Evolutionary conservation across 1,284 basidiomycete species (phyloP).

Genomic region (Lentinus polychrous): DNA sequence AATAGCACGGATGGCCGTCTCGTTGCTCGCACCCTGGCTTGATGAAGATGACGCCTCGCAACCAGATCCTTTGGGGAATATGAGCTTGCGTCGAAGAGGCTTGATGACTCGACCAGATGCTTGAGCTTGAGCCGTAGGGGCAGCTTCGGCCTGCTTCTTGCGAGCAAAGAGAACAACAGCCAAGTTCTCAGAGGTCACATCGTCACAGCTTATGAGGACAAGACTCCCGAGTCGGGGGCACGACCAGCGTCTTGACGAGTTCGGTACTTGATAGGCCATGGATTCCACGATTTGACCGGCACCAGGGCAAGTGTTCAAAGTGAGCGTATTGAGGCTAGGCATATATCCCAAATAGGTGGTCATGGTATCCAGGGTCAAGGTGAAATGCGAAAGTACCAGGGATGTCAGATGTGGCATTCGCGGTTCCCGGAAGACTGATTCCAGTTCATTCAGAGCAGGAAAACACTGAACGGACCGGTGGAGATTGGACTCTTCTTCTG

Average conservation of each 20-base stretch:
- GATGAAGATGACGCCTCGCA: background rate
- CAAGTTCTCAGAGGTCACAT: constrained; percentile 28
- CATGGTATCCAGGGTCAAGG: constrained; percentile 19
- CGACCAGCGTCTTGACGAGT: constrained; percentile 22
- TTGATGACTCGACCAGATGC: constrained; percentile 1
- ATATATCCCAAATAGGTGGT: constrained; percentile 31
- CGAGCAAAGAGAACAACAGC: constrained; percentile 6
- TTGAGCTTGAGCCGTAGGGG: background rate
- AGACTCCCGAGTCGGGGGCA: constrained; percentile 44
- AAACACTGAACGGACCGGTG: background rate
- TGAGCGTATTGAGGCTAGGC: constrained; percentile 29
- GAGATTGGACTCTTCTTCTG: background rate
- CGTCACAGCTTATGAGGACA: constrained; percentile 41
- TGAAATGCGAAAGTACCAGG: constrained; percentile 29
- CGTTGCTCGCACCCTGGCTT: background rate
- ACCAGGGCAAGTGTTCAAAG: constrained; percentile 28
- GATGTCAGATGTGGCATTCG: constrained; percentile 30
- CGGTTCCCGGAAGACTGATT: constrained; percentile 36
- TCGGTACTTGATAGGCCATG: background rate
- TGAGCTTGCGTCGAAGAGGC: background rate
- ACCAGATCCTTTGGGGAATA: background rate
- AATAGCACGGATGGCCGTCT: background rate
- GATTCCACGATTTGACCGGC: constrained; percentile 10
- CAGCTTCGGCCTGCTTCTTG: background rate
- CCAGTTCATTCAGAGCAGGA: constrained; percentile 12